Conservation (phyloP, 768 basidiomycete genomes). For the Amanita pallidorosea region DNA sequence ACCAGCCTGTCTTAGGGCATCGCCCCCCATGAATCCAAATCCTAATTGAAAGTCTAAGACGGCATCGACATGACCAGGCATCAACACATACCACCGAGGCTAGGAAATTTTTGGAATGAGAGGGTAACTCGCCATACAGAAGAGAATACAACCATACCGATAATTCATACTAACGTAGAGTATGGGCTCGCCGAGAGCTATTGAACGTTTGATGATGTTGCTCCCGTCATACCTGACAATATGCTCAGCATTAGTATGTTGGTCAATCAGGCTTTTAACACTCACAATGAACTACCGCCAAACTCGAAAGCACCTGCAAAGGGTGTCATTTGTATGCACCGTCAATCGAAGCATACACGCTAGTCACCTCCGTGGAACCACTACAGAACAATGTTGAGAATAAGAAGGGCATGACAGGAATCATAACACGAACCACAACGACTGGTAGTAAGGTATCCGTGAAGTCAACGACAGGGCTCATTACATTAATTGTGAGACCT, state of each 20-base stretch:
- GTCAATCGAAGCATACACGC: not conserved
- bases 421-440: conserved; percentile 20
- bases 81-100: too few relatives aligned
- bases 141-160: conserved; percentile 18
- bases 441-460: conserved; percentile 25
- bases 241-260: not conserved
- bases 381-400: conserved; percentile 9
- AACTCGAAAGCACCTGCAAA: conserved; percentile 22
- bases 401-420: too few relatives aligned
- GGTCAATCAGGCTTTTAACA: not conserved
- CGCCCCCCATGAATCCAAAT: conserved; percentile 30
- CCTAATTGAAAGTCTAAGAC: conserved; percentile 1
- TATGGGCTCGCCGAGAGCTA: conserved; percentile 19
- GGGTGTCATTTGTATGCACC: not conserved
- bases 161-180: conserved; percentile 31
- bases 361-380: conserved; percentile 21
- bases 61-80: too few relatives aligned
- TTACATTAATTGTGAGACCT: conserved; percentile 33
- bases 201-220: conserved; percentile 19
- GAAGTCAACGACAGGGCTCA: conserved; percentile 18
- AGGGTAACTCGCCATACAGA: not conserved
- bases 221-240: conserved; percentile 16
- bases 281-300: conserved; percentile 14
- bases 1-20: conserved; percentile 27
- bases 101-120: too few relatives aligned